Percentiles rank a stretch among this genome's conserved stretches.
Evolutionary conservation across 2,329 filamentous ascomycete species (phyloP).

Genomic region (Thielaviopsis ethacetica): DNA sequence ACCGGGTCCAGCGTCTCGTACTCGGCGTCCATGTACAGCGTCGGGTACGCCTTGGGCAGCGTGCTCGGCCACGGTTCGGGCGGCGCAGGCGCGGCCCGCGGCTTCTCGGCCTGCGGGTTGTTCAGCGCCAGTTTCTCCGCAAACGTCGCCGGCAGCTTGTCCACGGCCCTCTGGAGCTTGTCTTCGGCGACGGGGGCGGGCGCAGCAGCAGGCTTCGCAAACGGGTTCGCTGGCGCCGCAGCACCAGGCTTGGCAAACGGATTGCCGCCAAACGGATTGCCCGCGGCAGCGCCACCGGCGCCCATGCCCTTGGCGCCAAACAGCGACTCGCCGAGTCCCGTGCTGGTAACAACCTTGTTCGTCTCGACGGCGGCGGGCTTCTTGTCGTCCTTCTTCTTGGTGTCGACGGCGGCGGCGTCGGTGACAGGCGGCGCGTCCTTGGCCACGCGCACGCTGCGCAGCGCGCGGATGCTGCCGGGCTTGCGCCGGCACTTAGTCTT

Average conservation of each 20-base stretch:
- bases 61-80: slow-evolving; percentile 58
- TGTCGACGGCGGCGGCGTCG: slow-evolving; percentile 12
- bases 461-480: slow-evolving; percentile 60
- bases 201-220: slow-evolving; percentile 29
- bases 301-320: slow-evolving; percentile 46
- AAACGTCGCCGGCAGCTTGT: slow-evolving; percentile 43
- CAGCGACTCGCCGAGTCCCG: slow-evolving; percentile 45
- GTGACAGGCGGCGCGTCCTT: slow-evolving; percentile 20
- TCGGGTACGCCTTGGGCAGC: slow-evolving; percentile 56
- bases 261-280: slow-evolving; percentile 22
- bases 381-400: slow-evolving; percentile 21
- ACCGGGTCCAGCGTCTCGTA: slow-evolving; percentile 66
- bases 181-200: slow-evolving; percentile 5
- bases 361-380: slow-evolving; percentile 17
- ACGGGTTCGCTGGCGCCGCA: slow-evolving; percentile 36
- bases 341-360: slow-evolving; percentile 17
- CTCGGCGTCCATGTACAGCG: slow-evolving; percentile 75
- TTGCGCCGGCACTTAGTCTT: slow-evolving; percentile 66
- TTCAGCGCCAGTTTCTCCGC: slow-evolving; percentile 65
- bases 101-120: slow-evolving; percentile 22
- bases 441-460: slow-evolving; percentile 50
- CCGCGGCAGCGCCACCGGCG: slow-evolving; percentile 18
- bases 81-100: slow-evolving; percentile 28
- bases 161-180: slow-evolving; percentile 12
- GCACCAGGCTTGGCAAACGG: slow-evolving; percentile 31